Evolutionary conservation across 2,329 filamentous ascomycete genomes (phyloP).

Genomic region (Graphilbum fragrans): DNA sequence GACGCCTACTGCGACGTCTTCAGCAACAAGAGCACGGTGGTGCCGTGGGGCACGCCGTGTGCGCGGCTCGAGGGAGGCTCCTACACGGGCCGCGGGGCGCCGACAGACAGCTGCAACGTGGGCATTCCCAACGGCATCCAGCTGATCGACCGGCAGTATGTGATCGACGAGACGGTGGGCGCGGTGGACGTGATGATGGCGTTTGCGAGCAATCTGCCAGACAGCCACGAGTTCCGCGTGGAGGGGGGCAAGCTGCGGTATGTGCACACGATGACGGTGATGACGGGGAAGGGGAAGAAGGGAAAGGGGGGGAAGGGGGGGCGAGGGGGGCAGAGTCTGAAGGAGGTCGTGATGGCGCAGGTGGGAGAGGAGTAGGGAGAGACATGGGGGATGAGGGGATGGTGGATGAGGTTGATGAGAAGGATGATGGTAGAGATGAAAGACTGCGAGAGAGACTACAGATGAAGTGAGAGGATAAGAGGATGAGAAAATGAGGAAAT

Average conservation of each 20-base stretch:
- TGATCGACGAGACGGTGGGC: constrained; percentile 16
- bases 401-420: too few species aligned
- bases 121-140: constrained; percentile 12
- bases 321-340: background rate
- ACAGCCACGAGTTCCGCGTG: constrained; percentile 22
- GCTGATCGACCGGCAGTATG: constrained; percentile 14
- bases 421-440: too few species aligned
- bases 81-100: constrained; percentile 14
- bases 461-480: too few species aligned
- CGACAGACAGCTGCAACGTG: constrained; percentile 13
- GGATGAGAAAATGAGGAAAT: too few species aligned
- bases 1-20: constrained; percentile 25
- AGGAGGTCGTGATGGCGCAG: too few species aligned
- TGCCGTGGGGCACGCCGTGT: constrained; percentile 25
- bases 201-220: constrained; percentile 17
- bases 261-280: constrained; percentile 21
- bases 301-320: background rate
- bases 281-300: background rate
- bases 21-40: constrained; percentile 16
- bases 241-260: constrained; percentile 20
- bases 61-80: constrained; percentile 16
- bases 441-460: too few species aligned
- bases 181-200: constrained; percentile 17
- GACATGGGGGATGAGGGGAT: too few species aligned
- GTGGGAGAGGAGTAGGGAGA: too few species aligned